Conservation (phyloP, 129 eudicot species). For the Cynara cardunculus region DNA sequence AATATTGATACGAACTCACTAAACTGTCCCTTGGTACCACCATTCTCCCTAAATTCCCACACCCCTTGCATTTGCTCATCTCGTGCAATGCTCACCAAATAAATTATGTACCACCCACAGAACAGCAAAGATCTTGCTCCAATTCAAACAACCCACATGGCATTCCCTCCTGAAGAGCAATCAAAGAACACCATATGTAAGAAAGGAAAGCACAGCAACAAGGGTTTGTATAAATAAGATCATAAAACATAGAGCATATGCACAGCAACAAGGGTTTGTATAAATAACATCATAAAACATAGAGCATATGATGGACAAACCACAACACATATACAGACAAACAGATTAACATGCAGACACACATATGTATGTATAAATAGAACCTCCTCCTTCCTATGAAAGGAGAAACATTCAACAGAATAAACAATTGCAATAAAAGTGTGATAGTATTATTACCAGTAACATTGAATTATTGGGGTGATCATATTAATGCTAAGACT, state of each 20-base stretch:
- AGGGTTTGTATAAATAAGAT: not conserved
- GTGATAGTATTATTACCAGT: not conserved
- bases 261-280: not conserved
- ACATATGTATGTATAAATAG: not conserved
- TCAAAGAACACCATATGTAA: slow-evolving; percentile 13
- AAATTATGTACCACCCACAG: slow-evolving; percentile 5
- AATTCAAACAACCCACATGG: slow-evolving; percentile 44
- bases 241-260: not conserved
- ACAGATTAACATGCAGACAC: not conserved
- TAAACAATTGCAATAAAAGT: not conserved
- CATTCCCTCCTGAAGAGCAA: slow-evolving; percentile 42
- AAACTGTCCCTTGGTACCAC: slow-evolving; percentile 24
- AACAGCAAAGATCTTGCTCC: slow-evolving; percentile 14
- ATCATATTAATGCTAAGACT: not conserved
- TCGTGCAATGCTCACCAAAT: slow-evolving; percentile 22
- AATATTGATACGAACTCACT: slow-evolving; percentile 48
- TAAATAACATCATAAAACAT: not conserved
- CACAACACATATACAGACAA: not conserved
- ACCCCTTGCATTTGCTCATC: slow-evolving; percentile 50
- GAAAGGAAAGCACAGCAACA: not conserved
- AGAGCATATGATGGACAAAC: not conserved
- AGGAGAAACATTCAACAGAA: not conserved
- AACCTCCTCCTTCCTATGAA: not conserved
- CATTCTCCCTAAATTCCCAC: slow-evolving; percentile 55
- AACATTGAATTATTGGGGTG: not conserved